A percentile compares a stretch with the other conserved stretches of the same genome.
Conservation (phyloP, 208 protist species). For the Plasmodiophora brassicae region DNA sequence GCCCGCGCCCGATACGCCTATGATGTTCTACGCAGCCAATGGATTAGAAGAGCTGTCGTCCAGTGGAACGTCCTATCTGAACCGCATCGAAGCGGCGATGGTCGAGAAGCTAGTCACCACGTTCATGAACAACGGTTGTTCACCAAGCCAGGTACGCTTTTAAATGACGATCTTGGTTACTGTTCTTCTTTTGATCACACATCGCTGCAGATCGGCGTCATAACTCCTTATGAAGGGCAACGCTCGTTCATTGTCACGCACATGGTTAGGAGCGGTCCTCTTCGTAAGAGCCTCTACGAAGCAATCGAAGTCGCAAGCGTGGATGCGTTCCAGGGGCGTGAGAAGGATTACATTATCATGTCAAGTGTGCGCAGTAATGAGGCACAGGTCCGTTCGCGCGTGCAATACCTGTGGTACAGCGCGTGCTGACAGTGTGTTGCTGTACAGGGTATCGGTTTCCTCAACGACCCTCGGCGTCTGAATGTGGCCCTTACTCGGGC, state of each 20-base stretch:
- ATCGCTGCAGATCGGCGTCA: conserved; percentile 86
- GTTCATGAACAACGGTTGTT: conserved; percentile 64
- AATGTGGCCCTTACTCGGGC: conserved; percentile 95
- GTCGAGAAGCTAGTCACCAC: conserved; percentile 83
- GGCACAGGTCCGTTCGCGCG: conserved; percentile 56
- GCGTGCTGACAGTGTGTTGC: neutral
- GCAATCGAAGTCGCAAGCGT: conserved; percentile 82
- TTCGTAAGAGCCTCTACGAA: conserved; percentile 69
- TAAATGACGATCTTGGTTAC: neutral
- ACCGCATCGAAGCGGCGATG: conserved; percentile 75
- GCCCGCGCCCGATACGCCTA: conserved; percentile 73
- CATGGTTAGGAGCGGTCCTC: conserved; percentile 71
- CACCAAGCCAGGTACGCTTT: neutral
- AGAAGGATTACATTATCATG: conserved; percentile 96
- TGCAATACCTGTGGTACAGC: too few species aligned
- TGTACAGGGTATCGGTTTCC: conserved; percentile 84
- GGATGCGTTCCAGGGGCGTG: conserved; percentile 85
- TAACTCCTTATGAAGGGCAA: conserved; percentile 95
- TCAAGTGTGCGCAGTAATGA: conserved; percentile 91
- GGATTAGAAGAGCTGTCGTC: conserved; percentile 79
- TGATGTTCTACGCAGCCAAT: conserved; percentile 84
- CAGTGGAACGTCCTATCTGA: conserved; percentile 91
- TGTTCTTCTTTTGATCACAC: conserved; percentile 57
- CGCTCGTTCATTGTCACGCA: conserved; percentile 76
- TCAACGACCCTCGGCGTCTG: conserved; percentile 83